Conservation (phyloP, 2,329 filamentous ascomycete species). For the Elsinoe arachidis region DNA sequence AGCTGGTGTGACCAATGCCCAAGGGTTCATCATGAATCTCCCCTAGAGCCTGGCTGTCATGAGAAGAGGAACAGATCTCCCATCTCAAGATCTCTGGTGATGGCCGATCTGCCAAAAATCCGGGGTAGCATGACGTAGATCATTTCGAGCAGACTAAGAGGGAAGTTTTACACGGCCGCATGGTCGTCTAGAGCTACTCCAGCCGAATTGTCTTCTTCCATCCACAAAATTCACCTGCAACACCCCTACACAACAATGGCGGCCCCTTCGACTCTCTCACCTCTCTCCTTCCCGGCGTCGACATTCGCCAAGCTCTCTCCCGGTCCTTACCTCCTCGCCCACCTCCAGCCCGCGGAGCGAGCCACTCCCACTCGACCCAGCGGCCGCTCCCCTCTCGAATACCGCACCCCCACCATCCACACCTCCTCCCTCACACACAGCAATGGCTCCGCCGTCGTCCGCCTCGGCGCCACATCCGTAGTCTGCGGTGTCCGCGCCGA, state of each 20-base stretch:
- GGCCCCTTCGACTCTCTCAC: slow-evolving; percentile 13
- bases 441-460: slow-evolving; percentile 80
- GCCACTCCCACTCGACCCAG: slow-evolving; percentile 64
- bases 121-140: slow-evolving; percentile 8
- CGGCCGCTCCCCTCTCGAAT: slow-evolving; percentile 61
- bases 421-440: slow-evolving; percentile 78
- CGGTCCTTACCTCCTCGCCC: slow-evolving; percentile 79
- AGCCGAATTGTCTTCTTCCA: background rate
- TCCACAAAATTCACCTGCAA: background rate
- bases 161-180: background rate
- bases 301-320: slow-evolving; percentile 87
- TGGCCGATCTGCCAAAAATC: slow-evolving; percentile 1
- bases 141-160: background rate
- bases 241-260: slow-evolving; percentile 13
- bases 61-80: slow-evolving; percentile 3
- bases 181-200: background rate
- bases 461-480: slow-evolving; percentile 83
- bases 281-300: slow-evolving; percentile 49
- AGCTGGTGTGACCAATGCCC: slow-evolving; percentile 48
- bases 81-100: background rate
- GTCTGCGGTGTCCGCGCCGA: slow-evolving; percentile 88
- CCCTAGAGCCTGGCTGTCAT: background rate
- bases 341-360: slow-evolving; percentile 57
- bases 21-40: slow-evolving; percentile 33
- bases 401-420: slow-evolving; percentile 67